A percentile compares a stretch with the other conserved stretches of the same genome.
Evolutionary conservation across 495 filamentous ascomycete genomes (phyloP).

Genomic region (Evernia prunastri): DNA sequence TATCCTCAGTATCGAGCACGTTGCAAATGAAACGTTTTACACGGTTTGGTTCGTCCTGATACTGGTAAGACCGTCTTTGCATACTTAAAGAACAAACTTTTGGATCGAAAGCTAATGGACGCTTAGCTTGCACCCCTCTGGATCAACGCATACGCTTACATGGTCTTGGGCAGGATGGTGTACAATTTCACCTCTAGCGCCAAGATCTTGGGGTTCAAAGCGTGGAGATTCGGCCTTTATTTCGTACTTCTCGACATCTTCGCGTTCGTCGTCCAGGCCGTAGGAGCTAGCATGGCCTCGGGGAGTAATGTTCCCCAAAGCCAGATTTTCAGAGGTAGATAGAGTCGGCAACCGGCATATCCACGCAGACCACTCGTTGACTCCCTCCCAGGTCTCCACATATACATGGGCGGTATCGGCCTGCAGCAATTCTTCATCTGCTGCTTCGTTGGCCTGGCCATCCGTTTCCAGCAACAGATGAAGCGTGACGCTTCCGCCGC

Average conservation of each 20-base stretch:
- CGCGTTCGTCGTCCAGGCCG: conserved; percentile 55
- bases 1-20: conserved; percentile 26
- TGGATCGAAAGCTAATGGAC: conserved; percentile 4
- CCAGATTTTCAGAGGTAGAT: conserved; percentile 15
- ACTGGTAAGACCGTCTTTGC: conserved; percentile 16
- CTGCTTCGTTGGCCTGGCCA: conserved; percentile 41
- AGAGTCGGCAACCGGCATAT: background rate
- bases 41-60: conserved; percentile 31
- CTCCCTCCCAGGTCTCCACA: conserved; percentile 39
- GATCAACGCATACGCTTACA: conserved; percentile 65
- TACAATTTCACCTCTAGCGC: conserved; percentile 48
- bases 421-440: conserved; percentile 56
- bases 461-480: conserved; percentile 44
- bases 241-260: conserved; percentile 61
- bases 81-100: background rate
- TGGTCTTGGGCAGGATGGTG: conserved; percentile 59
- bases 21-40: conserved; percentile 14
- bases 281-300: conserved; percentile 43
- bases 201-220: conserved; percentile 44
- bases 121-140: conserved; percentile 31
- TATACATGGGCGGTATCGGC: conserved; percentile 57
- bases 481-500: conserved; percentile 15
- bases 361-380: conserved; percentile 24
- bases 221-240: conserved; percentile 42
- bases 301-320: conserved; percentile 19